phyloP scores from a whole-genome alignment of 2,329 filamentous ascomycete species.

The Cercospora sojina region DNA sequence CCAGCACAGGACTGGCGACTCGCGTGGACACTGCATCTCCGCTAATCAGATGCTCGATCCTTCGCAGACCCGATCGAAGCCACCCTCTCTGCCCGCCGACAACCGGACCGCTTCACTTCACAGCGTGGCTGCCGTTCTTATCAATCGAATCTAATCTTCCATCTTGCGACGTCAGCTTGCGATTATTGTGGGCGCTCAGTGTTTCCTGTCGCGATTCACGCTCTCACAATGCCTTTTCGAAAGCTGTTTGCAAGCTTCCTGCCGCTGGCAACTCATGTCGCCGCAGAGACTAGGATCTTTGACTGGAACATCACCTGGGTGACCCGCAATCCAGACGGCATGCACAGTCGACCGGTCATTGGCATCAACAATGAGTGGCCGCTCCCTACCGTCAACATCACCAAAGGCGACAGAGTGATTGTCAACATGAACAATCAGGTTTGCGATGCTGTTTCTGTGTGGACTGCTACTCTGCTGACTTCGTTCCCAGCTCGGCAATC shows the following conservation, averaged over 20 bases:
- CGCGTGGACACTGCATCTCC: background rate
- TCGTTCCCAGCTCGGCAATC: conserved; percentile 54
- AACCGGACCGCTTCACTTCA: background rate
- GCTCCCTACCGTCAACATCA: conserved; percentile 68
- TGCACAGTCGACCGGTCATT: conserved; percentile 53
- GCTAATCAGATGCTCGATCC: conserved; percentile 16
- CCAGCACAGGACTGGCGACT: background rate
- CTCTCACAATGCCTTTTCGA: conserved; percentile 1
- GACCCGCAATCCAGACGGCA: conserved; percentile 56
- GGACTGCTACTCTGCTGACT: background rate
- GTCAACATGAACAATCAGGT: conserved; percentile 66
- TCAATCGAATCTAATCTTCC: conserved; percentile 15
- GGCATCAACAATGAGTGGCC: conserved; percentile 75
- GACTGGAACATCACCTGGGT: conserved; percentile 51
- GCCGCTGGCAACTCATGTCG: conserved; percentile 15
- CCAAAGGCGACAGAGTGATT: conserved; percentile 69
- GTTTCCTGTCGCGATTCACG: background rate
- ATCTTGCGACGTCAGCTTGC: background rate
- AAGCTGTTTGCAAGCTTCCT: conserved; percentile 6
- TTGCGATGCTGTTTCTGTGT: background rate
- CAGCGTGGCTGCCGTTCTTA: conserved; percentile 3
- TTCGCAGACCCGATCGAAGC: background rate
- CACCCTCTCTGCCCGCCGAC: conserved; percentile 6
- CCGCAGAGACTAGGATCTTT: conserved; percentile 26
- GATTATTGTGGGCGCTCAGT: background rate